Evolutionary conservation across 148 eudicot genomes (phyloP).

Genomic region (Vaccinium darrowii): DNA sequence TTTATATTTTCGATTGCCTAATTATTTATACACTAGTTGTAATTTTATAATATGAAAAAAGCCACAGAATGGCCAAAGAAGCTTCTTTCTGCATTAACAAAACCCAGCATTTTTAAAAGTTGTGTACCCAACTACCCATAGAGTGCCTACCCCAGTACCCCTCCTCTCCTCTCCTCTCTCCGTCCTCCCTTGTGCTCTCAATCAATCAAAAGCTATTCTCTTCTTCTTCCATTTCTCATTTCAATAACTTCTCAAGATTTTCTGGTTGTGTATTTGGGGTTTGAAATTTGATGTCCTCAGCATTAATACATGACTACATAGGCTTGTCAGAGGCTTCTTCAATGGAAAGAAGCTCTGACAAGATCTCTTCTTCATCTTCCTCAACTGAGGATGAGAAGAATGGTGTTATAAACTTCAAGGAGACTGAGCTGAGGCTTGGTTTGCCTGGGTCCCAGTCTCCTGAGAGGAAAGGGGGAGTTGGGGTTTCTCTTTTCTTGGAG

Average conservation of each 20-base stretch:
- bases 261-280: neutral
- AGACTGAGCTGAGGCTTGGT: conserved; percentile 54
- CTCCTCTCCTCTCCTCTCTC: neutral
- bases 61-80: conserved; percentile 35
- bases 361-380: conserved; percentile 21
- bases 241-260: conserved; percentile 16
- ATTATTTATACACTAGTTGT: conserved; percentile 6
- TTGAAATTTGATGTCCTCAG: conserved; percentile 44
- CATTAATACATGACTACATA: conserved; percentile 67
- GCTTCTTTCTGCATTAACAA: conserved; percentile 41
- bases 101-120: conserved; percentile 9
- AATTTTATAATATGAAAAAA: neutral
- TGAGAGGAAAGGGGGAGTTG: conserved; percentile 29
- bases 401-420: conserved; percentile 40
- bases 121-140: neutral
- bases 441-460: conserved; percentile 58
- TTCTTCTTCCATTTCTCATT: neutral
- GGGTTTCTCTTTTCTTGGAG: conserved; percentile 29
- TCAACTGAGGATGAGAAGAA: conserved; percentile 26
- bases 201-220: neutral
- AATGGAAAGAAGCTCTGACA: conserved; percentile 44
- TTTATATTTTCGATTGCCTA: neutral
- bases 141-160: conserved; percentile 11
- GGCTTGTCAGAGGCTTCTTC: conserved; percentile 51
- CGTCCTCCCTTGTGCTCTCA: neutral